Evolutionary conservation across 1,284 basidiomycete genomes (phyloP), one percentile per base, ranked within the genome.

Genomic region (Sphagnurus paluster): DNA sequence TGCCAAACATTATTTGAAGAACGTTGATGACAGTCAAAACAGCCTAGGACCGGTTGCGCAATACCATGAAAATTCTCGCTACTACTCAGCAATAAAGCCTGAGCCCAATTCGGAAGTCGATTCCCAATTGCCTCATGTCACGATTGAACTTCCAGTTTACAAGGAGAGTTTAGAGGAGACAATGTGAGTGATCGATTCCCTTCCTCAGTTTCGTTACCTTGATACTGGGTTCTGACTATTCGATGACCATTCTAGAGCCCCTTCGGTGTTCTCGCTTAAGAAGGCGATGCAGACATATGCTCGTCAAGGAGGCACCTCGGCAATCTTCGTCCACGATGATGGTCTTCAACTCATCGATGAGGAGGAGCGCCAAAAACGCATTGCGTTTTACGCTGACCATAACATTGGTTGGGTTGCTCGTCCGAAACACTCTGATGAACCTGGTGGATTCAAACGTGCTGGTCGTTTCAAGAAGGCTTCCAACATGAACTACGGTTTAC

Each of bases 391-490:
- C 62, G 86, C 88, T 17, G 83, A 86, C 41, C 88, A 93, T 57
- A 87, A 84, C 53, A 87, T 93, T 56, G 89, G 85, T 23, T 93
- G 86, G 79, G 83, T 86, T 39, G 81, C 88, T 21, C 79, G 90
- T 32, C 90, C 90, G 3, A 75, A 74, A 33, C 87, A 93, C 67
- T 75, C 76, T 40, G 64, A 61, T 51, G 65, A 67, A 75, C 54
- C 71, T 30, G 80, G 80, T 58, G 89, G 87, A 0, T 93, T 82
- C 70, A 75, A 80, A 45, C 87, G 92, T 43, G 85, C 87, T n/a
- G 92, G 92, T 50, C 81, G 89, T 47, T 93, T 93, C 73, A 93
- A 93, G 76, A 93, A 93, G 89, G 90, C 89, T 0, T 85, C 82
- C 0, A 93, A 94, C 66, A 89, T 93, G 86, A 94, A 94, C 66